Evolutionary conservation across 257 asterid species (phyloP).

Genomic region (Leptodermis oblonga): DNA sequence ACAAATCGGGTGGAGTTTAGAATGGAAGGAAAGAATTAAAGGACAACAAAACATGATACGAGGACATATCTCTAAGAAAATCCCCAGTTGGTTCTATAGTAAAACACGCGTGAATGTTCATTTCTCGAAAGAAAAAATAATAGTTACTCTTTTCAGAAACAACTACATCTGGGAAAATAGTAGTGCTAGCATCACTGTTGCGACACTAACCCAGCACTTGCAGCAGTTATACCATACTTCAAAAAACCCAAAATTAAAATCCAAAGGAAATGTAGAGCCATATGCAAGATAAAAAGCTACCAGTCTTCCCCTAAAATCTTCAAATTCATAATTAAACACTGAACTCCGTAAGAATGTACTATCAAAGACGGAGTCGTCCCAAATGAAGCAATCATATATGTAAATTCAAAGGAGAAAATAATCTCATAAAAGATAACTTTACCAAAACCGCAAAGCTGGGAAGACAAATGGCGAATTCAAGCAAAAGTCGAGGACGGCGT

Average conservation of each 20-base stretch:
- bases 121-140: no score
- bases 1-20: background rate
- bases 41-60: background rate
- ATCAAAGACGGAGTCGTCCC: background rate
- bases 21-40: background rate
- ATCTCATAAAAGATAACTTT: background rate
- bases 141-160: no score
- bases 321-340: background rate
- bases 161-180: background rate
- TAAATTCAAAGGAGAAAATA: background rate
- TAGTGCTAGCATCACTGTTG: background rate
- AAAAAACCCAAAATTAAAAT: background rate
- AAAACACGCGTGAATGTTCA: no score
- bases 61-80: background rate
- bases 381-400: background rate
- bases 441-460: slow-evolving; percentile 80
- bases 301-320: background rate
- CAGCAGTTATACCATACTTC: background rate
- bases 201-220: background rate
- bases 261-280: background rate
- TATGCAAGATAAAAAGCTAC: background rate
- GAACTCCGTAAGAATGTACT: background rate
- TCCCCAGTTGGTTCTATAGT: background rate
- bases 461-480: slow-evolving; percentile 55
- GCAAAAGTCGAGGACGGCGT: slow-evolving; percentile 73